Evolutionary conservation across 768 basidiomycete genomes (phyloP), one percentile per base, ranked within the genome.

Genomic region (Boletellus ananas): DNA sequence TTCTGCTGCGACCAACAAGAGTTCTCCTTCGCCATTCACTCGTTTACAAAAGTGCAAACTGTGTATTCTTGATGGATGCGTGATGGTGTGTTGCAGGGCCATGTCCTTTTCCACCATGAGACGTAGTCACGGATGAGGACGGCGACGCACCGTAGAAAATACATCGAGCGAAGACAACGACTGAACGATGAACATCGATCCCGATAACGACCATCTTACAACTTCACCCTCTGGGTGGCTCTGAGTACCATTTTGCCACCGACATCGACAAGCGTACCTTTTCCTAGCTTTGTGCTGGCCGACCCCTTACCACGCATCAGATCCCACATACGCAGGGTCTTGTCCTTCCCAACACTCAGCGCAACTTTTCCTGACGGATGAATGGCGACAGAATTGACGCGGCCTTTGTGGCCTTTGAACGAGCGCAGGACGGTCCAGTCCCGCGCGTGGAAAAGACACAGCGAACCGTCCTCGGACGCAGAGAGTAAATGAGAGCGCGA

Each of bases 271-370:
- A 23, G 2, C 76, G 47, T 52, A 90, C 94, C 94, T 72, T 85
- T 88, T 18, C 91, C 90, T 6, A 99, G 68, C 64, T 94, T 94
- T 40, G 82, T 87, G 66, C 93, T 92, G 7, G 91, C 92, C 11
- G 82, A 82, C 4, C 91, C 90, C 66, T 87, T 87, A 0, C 95
- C 95, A 39, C 94, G 75, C 90, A 97, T 94, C 43, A 99, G 73
- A 74, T 99, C 96, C 96, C 96, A 99, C 94, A 99, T 96, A 37
- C 94, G 79, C 51, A 98, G 57, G 3, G 89, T 90, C 56, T 79
- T 77, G 61, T 98, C 96, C 60, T 84, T 86, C 7, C 96, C 95
- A 0, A 97, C 93, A 53, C 85, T 92, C 35, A 99, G 68, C 1
- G 87, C 94, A 16, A 97, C 80, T 60, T 97, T 90, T 6, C 94